Base-by-base conservation (phyloP, 176 grass and related monocot species). In the Hordeum vulgare region DNA sequence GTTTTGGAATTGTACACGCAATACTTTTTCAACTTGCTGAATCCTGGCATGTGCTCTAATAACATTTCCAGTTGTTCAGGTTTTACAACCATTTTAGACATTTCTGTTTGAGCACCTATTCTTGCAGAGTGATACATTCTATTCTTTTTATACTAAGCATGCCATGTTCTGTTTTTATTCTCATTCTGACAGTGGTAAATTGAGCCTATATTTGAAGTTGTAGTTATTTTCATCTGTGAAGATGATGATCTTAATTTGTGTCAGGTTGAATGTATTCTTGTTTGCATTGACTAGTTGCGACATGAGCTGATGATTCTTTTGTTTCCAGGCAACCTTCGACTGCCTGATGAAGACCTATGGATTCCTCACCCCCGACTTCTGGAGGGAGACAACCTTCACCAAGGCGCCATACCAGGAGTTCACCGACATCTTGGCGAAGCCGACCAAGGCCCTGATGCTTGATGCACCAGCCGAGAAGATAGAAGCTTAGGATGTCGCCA, bases 331-430 rank as follows among this genome's bases (percentile, higher is more conserved):
- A 1, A 97, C 94, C 53, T 97, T 97, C 1, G 94, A 97, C 33
- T 97, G 94, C 76, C 65, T 97, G 73, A 89, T 89, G 86, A 97
- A 91, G 82, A 97, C 94, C 8, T 97, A 97, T 24, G 94, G 91
- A 35, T 97, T 97, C 86, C 86, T 97, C 11, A 97, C 94, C 8
- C 94, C 91, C 31, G 94, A 97, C 56, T 97, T 94, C 66, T 97
- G 94, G 94, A 88, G 8, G 20, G 84, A 94, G 45, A 94, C 94
- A 62, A 88, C 66, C 10, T 97, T 94, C n/a, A 11, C 20, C 25
- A 91, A 82, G 84, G 72, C 87, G 0, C 94, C 91, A 0, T 94
- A 85, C 83, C 94, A 94, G 91, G 86, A 93, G 77, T 94, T 25
- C 78, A 94, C 94, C 0, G 94, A 97, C 79, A 18, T 93, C 57